Base-by-base conservation (phyloP, 164 flowering plant species). In the Nymphaea thermarum region DNA sequence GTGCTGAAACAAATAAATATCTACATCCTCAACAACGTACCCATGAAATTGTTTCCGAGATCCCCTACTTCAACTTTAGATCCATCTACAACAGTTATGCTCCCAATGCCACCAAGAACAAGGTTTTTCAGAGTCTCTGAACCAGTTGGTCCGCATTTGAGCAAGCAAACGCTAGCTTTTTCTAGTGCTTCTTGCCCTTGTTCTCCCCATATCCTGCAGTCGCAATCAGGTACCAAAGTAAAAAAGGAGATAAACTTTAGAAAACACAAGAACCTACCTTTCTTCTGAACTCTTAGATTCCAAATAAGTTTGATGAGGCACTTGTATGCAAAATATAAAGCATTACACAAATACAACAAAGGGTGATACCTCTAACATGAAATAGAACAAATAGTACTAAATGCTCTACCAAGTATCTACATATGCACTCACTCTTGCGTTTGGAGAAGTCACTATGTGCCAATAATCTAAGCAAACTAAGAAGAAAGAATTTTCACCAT, bases 131-230 rank as follows among this genome's bases (percentile, higher is more conserved):
- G 75, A n/a, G 98, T 82, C 75, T 94, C 99, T 2, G 96, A 88
- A 62, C 99, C 99, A 60, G 99, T 94, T 18, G 99, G 99, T 43
- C 99, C 99, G 72, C 98, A 91, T 67, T 91, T 91, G 44, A 94
- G 89, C 72, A 94, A 80, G 73, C 99, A 94, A 60, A 94, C 81
- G 71, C 90, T 88, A 62, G 98, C 90, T 67, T 85, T 87, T 80
- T 91, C 99, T 43, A 94, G 87, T 16, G 93, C 90, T 64, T 90
- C 79, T 67, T 94, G 99, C 68, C 99, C 99, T 83, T 87, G 95
- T 65, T 91, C 96, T 55, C 99, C 99, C 99, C 99, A 94, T 45
- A 94, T 90, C 84, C 99, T 91, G 75, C 72, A 77, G 71, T 64
- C 43, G 42, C 17, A 44, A 43, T 44, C 16, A 25, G 42, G 6